A percentile compares a stretch with the other conserved stretches of the same genome.
phyloP scores from a whole-genome alignment of 495 filamentous ascomycete genomes.

The Penicillium cinerascens region DNA sequence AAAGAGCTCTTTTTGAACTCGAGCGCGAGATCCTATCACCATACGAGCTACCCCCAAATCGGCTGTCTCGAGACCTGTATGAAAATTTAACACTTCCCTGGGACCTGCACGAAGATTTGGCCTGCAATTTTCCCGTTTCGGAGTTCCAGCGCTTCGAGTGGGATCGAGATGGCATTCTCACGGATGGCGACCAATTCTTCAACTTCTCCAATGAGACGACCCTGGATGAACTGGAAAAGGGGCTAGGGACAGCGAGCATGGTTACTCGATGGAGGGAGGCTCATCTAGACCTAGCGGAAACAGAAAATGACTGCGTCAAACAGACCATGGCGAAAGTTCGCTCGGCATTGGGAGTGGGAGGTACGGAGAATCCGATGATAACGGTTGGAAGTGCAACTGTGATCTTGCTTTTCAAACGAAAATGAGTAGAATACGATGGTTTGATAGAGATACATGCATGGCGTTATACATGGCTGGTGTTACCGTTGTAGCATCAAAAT shows the following conservation, averaged over 20 bases:
- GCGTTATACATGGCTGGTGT: too few relatives aligned
- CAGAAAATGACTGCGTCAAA: not conserved
- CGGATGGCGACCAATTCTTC: slow-evolving; percentile 23
- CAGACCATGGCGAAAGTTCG: slow-evolving; percentile 11
- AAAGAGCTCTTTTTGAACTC: slow-evolving; percentile 28
- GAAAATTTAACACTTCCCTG: slow-evolving; percentile 47
- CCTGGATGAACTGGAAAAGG: slow-evolving; percentile 15
- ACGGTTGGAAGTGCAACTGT: slow-evolving; percentile 10
- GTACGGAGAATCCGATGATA: slow-evolving; percentile 11
- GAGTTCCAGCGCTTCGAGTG: slow-evolving; percentile 40
- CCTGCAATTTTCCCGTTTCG: slow-evolving; percentile 32
- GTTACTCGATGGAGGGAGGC: too few relatives aligned
- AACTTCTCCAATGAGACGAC: slow-evolving; percentile 12
- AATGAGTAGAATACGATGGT: not conserved
- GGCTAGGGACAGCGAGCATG: too few relatives aligned
- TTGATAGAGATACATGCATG: too few relatives aligned
- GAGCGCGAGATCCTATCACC: slow-evolving; percentile 28
- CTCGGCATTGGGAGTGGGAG: slow-evolving; percentile 8
- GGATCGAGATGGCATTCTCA: slow-evolving; percentile 27
- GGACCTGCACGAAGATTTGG: slow-evolving; percentile 24
- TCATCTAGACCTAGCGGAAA: too few relatives aligned
- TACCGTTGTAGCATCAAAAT: not conserved
- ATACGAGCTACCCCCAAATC: slow-evolving; percentile 35
- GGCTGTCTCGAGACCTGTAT: slow-evolving; percentile 34
- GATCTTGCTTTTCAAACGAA: slow-evolving; percentile 23